Conservation (phyloP, 2,329 filamentous ascomycete genomes). For the Pezicula radicicola region DNA sequence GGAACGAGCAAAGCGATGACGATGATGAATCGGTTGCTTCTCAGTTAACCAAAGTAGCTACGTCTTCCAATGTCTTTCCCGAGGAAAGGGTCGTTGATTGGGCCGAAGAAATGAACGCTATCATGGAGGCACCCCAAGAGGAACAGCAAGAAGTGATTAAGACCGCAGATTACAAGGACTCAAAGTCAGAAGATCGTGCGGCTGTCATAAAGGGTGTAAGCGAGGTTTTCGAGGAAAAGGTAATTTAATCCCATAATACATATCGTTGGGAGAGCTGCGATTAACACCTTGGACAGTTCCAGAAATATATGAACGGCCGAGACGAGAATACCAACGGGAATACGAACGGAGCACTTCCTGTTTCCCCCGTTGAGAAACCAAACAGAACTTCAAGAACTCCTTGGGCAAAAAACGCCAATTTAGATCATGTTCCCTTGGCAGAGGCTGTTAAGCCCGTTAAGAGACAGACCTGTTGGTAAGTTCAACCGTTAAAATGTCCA, state of each 20-base stretch:
- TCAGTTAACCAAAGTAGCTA: conserved; percentile 1
- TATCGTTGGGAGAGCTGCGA: neutral
- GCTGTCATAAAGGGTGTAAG: conserved; percentile 6
- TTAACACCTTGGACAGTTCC: neutral
- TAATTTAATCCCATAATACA: conserved; percentile 1
- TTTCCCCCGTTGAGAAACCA: neutral
- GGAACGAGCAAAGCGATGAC: conserved; percentile 13
- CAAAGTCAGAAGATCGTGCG: neutral
- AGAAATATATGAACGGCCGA: neutral
- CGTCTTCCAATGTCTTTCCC: conserved; percentile 1
- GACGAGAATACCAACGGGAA: neutral
- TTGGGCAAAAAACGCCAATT: neutral
- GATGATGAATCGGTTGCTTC: neutral
- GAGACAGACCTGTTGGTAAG: conserved; percentile 19
- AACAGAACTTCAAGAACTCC: neutral
- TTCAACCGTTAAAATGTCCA: neutral
- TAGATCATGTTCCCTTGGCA: conserved; percentile 2
- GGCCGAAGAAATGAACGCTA: conserved; percentile 3
- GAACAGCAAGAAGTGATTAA: neutral
- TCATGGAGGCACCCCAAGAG: conserved; percentile 13
- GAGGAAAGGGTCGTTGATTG: conserved; percentile 6
- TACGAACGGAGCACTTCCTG: neutral
- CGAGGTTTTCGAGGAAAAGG: conserved; percentile 15
- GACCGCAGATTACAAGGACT: conserved; percentile 2
- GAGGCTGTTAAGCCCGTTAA: conserved; percentile 14